These are phyloP conservation scores for Penicillium sp. DNA, from an alignment of 2,329 filamentous ascomycete genomes.

Conservation along the genomic window DNA sequence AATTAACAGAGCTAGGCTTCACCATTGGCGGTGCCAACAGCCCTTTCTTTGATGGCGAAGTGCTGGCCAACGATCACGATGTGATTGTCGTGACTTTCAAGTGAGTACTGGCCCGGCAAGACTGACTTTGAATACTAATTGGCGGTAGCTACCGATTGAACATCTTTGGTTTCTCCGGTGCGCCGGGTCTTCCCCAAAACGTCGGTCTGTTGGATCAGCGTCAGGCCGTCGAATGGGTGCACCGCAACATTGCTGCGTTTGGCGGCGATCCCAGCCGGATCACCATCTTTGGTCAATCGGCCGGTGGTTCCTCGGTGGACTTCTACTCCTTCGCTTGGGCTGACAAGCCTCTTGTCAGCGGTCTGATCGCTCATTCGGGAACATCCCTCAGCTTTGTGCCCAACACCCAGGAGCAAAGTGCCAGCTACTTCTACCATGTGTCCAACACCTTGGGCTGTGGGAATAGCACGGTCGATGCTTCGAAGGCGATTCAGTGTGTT, in stretches of 20 bases:
- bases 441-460: slow-evolving; percentile 39
- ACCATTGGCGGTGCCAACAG: slow-evolving; percentile 32
- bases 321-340: slow-evolving; percentile 31
- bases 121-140: slow-evolving; percentile 1
- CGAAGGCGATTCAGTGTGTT: slow-evolving; percentile 37
- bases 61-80: slow-evolving; percentile 34
- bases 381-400: slow-evolving; percentile 43
- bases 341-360: slow-evolving; percentile 35
- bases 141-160: slow-evolving; percentile 33
- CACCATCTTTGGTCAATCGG: slow-evolving; percentile 45
- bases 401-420: slow-evolving; percentile 33
- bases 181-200: slow-evolving; percentile 36
- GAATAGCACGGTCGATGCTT: slow-evolving; percentile 16
- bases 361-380: slow-evolving; percentile 37
- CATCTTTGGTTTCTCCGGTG: slow-evolving; percentile 41
- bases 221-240: slow-evolving; percentile 49
- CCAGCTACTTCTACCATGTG: slow-evolving; percentile 43
- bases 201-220: slow-evolving; percentile 51
- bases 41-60: slow-evolving; percentile 36
- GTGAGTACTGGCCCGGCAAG: slow-evolving; percentile 3
- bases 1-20: too few relatives aligned
- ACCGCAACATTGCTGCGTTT: slow-evolving; percentile 47
- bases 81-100: slow-evolving; percentile 43
- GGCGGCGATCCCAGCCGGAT: slow-evolving; percentile 47
- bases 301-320: slow-evolving; percentile 33